A percentile compares a stretch with the other conserved stretches of the same genome.
phyloP scores from a whole-genome alignment of 768 basidiomycete species.

The Leccinum boreale region DNA sequence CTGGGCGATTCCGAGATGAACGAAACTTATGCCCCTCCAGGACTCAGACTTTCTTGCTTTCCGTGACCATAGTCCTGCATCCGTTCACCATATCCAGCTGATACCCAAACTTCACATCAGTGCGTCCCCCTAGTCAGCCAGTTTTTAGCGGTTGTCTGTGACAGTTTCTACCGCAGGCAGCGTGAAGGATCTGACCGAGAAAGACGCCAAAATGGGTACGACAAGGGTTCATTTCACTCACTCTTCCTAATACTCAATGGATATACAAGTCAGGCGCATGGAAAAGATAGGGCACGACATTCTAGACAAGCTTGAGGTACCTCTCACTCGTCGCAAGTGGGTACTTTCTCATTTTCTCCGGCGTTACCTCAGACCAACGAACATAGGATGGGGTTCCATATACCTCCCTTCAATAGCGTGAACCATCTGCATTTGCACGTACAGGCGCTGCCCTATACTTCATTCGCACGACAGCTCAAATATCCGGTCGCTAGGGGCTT shows the following conservation, averaged over 20 bases:
- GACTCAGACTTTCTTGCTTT: slow-evolving; percentile 51
- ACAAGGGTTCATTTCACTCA: not conserved
- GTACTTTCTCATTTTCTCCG: not conserved
- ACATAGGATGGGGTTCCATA: slow-evolving; percentile 74
- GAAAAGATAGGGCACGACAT: slow-evolving; percentile 47
- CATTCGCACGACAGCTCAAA: slow-evolving; percentile 35
- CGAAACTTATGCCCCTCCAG: slow-evolving; percentile 23
- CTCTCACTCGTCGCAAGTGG: slow-evolving; percentile 45
- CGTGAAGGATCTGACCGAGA: slow-evolving; percentile 43
- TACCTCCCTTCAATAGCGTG: slow-evolving; percentile 73
- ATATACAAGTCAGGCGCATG: slow-evolving; percentile 44
- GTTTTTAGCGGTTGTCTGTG: not conserved
- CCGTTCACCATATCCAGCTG: slow-evolving; percentile 47
- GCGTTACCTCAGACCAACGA: not conserved
- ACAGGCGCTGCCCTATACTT: slow-evolving; percentile 63
- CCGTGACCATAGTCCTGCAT: slow-evolving; percentile 47
- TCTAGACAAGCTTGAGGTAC: slow-evolving; percentile 47
- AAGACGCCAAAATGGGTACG: slow-evolving; percentile 51
- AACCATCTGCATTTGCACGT: slow-evolving; percentile 75
- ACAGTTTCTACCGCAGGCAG: slow-evolving; percentile 40
- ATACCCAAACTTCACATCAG: slow-evolving; percentile 53
- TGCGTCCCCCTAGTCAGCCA: slow-evolving; percentile 17
- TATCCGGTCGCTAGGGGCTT: slow-evolving; percentile 47
- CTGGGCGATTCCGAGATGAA: not conserved
- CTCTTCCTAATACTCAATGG: slow-evolving; percentile 19